A percentile compares a stretch with the other conserved stretches of the same genome.
Evolutionary conservation across 805 yeast genomes (phyloP).

Genomic region (Lipomyces sp.): DNA sequence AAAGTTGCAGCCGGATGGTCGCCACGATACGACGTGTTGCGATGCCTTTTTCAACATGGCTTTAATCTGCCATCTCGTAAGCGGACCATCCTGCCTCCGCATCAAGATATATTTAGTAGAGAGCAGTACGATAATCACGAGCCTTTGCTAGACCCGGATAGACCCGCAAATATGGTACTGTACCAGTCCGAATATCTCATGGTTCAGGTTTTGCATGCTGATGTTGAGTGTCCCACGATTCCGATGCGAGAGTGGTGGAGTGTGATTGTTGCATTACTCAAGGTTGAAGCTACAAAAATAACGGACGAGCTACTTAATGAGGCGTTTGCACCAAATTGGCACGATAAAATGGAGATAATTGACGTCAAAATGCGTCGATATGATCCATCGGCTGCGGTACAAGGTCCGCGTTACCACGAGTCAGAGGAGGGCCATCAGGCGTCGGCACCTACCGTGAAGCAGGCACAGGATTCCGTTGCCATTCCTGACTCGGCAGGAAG

Average conservation of each 20-base stretch:
- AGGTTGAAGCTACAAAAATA: constrained; percentile 16
- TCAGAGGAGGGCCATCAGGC: not conserved
- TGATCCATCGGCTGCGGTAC: not conserved
- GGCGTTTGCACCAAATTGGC: constrained; percentile 20
- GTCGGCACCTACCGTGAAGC: not conserved
- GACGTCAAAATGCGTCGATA: not conserved
- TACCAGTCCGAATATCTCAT: not conserved
- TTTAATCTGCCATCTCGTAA: not conserved
- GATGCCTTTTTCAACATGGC: constrained; percentile 14
- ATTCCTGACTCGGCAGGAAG: constrained; percentile 1
- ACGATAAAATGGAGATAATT: not conserved
- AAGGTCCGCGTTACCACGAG: constrained; percentile 6
- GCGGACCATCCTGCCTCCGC: constrained; percentile 2
- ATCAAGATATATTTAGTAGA: constrained; percentile 11
- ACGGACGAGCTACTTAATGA: constrained; percentile 1
- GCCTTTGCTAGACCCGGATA: not conserved
- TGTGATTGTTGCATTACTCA: constrained; percentile 6
- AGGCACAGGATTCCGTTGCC: not conserved
- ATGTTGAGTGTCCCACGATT: not conserved
- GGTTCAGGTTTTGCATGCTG: not conserved
- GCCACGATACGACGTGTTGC: constrained; percentile 26
- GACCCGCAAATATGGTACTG: not conserved
- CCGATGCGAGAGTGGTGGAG: constrained; percentile 13
- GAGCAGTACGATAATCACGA: constrained; percentile 10
- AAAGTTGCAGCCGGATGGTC: constrained; percentile 22